Conservation (phyloP, 192 early-diverging fungal species). For the Jimgerdemannia lactiflua region DNA sequence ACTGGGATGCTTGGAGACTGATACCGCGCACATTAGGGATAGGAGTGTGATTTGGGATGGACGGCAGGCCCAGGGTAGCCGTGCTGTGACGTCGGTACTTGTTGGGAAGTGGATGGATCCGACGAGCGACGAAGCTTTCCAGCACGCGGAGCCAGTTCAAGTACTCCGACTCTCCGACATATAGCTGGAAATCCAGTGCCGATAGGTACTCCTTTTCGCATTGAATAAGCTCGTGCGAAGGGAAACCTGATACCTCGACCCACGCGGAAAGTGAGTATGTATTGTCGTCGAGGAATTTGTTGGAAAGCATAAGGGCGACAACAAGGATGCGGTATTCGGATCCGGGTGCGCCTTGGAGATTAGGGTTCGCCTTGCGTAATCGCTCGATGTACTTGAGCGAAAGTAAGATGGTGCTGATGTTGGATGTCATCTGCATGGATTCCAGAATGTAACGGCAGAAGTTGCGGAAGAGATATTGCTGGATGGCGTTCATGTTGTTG, state of each 20-base stretch:
- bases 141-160: conserved; percentile 49
- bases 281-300: conserved; percentile 88
- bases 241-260: conserved; percentile 82
- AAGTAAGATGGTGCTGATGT: neutral
- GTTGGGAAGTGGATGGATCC: neutral
- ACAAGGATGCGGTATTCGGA: conserved; percentile 82
- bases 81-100: neutral
- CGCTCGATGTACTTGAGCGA: conserved; percentile 60
- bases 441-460: neutral
- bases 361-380: conserved; percentile 50
- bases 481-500: neutral
- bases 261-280: conserved; percentile 73
- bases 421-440: neutral
- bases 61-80: neutral
- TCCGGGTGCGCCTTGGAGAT: conserved; percentile 59
- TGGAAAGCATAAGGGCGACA: conserved; percentile 81
- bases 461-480: neutral
- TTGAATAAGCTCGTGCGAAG: conserved; percentile 72
- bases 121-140: neutral
- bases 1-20: neutral
- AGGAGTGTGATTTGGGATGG: neutral
- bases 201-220: conserved; percentile 86
- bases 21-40: neutral
- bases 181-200: conserved; percentile 71
- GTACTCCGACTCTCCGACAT: conserved; percentile 71